Percentiles rank a stretch among this genome's conserved stretches.
These are phyloP conservation scores for Aaosphaeria arxii DNA, from an alignment of 2,329 filamentous ascomycete genomes.

Conservation along the genomic window DNA sequence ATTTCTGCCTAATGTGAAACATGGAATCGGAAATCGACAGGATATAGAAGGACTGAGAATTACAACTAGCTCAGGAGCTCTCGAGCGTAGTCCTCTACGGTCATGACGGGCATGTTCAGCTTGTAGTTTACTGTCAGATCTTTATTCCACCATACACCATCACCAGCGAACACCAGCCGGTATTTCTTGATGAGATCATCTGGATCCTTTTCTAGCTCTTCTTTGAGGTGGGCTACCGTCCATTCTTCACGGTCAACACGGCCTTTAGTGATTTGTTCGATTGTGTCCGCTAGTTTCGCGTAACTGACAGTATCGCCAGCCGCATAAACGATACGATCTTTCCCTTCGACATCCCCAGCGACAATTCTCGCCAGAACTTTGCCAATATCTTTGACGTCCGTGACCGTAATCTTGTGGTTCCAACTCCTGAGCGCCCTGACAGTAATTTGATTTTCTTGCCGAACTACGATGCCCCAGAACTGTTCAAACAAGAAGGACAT, in stretches of 20 bases:
- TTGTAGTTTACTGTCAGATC: constrained; percentile 52
- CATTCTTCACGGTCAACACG: constrained; percentile 51
- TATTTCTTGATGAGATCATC: constrained; percentile 57
- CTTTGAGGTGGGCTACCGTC: constrained; percentile 44
- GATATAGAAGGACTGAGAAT: too few relatives aligned
- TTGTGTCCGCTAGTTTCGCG: constrained; percentile 49
- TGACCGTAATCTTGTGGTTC: constrained; percentile 62
- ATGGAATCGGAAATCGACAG: too few relatives aligned
- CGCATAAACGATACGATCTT: constrained; percentile 51
- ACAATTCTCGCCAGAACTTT: constrained; percentile 56
- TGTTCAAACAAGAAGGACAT: constrained; percentile 66
- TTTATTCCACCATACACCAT: constrained; percentile 59
- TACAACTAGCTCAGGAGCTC: not conserved
- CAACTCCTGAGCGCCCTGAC: constrained; percentile 59
- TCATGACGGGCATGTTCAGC: constrained; percentile 46
- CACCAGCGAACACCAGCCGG: constrained; percentile 58
- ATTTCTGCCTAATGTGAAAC: too few relatives aligned
- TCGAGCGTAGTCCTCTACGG: constrained; percentile 42
- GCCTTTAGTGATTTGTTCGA: constrained; percentile 46
- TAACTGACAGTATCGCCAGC: constrained; percentile 65
- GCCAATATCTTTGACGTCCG: constrained; percentile 63
- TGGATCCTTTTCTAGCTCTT: constrained; percentile 48
- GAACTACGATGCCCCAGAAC: constrained; percentile 62
- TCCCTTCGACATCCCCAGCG: constrained; percentile 24
- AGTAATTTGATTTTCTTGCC: constrained; percentile 15